phyloP scores from a whole-genome alignment of 108 stramenopile genomes.

The Cyclostephanos invisitatus region DNA sequence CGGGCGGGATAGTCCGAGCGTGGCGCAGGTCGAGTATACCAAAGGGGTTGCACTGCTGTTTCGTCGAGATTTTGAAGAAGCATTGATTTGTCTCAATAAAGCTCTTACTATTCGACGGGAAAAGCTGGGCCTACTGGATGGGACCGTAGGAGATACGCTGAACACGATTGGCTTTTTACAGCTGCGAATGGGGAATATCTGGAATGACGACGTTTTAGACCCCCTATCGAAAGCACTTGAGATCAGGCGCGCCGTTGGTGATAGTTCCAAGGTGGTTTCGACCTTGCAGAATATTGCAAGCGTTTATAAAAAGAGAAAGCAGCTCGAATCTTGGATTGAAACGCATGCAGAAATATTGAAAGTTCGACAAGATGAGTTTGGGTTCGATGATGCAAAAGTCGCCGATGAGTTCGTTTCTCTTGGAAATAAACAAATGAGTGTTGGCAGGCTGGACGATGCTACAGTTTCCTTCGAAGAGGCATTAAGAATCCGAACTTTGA shows the following conservation, averaged over 20 bases:
- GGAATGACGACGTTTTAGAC: slow-evolving; percentile 59
- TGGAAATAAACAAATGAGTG: slow-evolving; percentile 35
- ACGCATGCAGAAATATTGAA: slow-evolving; percentile 30
- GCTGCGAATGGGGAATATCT: slow-evolving; percentile 54
- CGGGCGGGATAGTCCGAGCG: slow-evolving; percentile 58
- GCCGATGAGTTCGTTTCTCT: slow-evolving; percentile 46
- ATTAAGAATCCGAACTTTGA: slow-evolving; percentile 26
- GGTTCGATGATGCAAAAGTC: slow-evolving; percentile 36
- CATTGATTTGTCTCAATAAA: slow-evolving; percentile 66
- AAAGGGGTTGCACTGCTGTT: slow-evolving; percentile 76
- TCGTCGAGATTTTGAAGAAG: slow-evolving; percentile 56
- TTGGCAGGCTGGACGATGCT: slow-evolving; percentile 31
- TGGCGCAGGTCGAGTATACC: slow-evolving; percentile 68
- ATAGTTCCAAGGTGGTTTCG: slow-evolving; percentile 70
- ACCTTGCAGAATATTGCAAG: slow-evolving; percentile 84
- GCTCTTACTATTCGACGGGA: slow-evolving; percentile 62
- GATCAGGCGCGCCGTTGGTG: slow-evolving; percentile 61
- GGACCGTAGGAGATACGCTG: slow-evolving; percentile 71
- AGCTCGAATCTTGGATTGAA: slow-evolving; percentile 34
- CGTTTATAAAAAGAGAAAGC: slow-evolving; percentile 65
- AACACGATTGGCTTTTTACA: slow-evolving; percentile 81
- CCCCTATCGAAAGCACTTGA: slow-evolving; percentile 67
- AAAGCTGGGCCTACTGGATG: slow-evolving; percentile 59
- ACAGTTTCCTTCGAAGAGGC: slow-evolving; percentile 49
- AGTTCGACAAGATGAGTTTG: slow-evolving; percentile 37